Base-by-base conservation (phyloP, 768 basidiomycete genomes). In the Lyophyllum atratum region DNA sequence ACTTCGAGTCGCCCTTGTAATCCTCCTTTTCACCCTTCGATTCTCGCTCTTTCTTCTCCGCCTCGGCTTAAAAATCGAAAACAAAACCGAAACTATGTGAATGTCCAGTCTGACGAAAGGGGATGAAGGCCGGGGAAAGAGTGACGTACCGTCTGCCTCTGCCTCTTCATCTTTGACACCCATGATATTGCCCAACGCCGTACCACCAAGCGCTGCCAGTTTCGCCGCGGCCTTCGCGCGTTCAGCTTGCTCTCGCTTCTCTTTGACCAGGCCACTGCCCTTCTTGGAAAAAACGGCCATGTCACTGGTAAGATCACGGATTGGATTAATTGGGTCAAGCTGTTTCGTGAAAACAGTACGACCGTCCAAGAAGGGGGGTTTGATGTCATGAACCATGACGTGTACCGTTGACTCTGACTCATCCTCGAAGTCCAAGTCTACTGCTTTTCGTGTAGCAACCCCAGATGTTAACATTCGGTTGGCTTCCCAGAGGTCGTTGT, bases 401-500 rank as follows among this genome's bases (percentile, higher is more conserved):
- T 98, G 97, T 1, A 98, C 96, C 0, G 94, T 92, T 2, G 95
- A 95, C 68, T 96, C 94, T 0, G 91, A 88, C 65, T 98, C 97
- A 68, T 98, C 96, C 66, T 96, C 93, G 64, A 98, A 95, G 66
- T 98, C 95, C 22, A 95, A 80, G 68, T 99, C 95, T 47, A 99
- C 82, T 3, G 85, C 79, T 62, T 86, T 90, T 31, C 92, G 88
- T 9, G 92, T 92, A 1, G 93, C 92, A 19, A 98, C 90, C 66
- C 97, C 97, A 2, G 97, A 98, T 0, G 93, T 93, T 10, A 93
- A 79, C 90, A 99, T 95, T 67, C 96, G 92, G 68, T 98, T 98
- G 8, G 92, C 92, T 77, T 99, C 97, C 97, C 97, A 99, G 11
- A 96, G 76, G 66, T 99, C 97, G 66, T 97, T 98, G 71, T 99